Conservation (phyloP, 2,329 filamentous ascomycete genomes). For the Fusarium sp. region DNA sequence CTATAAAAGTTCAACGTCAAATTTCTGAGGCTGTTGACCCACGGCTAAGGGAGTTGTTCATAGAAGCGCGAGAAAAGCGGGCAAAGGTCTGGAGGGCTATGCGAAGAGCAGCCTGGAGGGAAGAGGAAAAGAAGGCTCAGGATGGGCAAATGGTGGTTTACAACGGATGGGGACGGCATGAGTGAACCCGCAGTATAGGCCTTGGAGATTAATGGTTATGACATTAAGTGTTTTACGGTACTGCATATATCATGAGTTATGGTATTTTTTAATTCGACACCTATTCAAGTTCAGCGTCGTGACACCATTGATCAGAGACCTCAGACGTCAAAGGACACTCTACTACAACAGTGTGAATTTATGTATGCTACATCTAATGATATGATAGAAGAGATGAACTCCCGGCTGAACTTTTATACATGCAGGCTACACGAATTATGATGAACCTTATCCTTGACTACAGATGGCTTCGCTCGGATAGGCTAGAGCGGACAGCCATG, state of each 20-base stretch:
- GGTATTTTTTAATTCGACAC: rapidly evolving
- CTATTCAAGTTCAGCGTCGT: rapidly evolving
- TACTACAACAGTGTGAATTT: too few species aligned
- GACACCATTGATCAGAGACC: too few species aligned
- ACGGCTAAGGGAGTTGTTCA: rapidly evolving
- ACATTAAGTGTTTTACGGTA: not conserved
- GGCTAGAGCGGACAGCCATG: slow-evolving; percentile 13
- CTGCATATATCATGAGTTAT: rapidly evolving
- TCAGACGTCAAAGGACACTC: too few species aligned
- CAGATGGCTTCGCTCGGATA: slow-evolving; percentile 12
- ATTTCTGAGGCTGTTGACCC: rapidly evolving
- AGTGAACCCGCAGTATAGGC: rapidly evolving
- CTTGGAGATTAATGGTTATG: not conserved
- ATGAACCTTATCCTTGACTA: not conserved
- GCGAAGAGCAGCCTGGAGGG: not conserved
- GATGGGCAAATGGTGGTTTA: not conserved
- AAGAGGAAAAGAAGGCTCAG: not conserved
- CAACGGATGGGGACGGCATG: not conserved
- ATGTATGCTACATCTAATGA: too few species aligned
- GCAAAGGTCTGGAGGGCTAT: not conserved
- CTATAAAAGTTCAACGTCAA: rapidly evolving
- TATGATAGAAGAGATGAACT: not conserved
- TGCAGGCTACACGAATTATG: not conserved
- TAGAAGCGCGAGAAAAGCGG: too few species aligned
- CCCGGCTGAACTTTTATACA: not conserved